A percentile compares a stretch with the other conserved stretches of the same genome.
Conservation (phyloP, 192 early-diverging fungal genomes). For the Dissophora globulifera region DNA sequence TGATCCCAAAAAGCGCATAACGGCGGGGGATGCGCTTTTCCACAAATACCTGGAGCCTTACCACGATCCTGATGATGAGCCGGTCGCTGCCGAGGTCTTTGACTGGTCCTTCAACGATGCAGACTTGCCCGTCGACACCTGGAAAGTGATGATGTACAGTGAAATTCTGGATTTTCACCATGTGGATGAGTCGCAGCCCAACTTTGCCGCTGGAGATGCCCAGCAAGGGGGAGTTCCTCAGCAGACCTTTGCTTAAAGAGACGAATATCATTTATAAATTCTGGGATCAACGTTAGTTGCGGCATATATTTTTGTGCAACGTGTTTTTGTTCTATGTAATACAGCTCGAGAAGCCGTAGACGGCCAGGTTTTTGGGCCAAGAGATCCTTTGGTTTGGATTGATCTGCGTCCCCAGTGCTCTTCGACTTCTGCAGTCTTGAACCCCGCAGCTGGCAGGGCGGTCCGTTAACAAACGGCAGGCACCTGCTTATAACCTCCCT, state of each 20-base stretch:
- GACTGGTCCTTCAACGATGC: conserved; percentile 97
- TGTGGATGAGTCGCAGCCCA: conserved; percentile 29
- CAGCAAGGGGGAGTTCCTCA: conserved; percentile 5
- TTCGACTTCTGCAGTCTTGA: no score
- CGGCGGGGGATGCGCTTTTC: conserved; percentile 83
- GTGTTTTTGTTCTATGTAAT: no score
- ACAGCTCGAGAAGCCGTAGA: no score
- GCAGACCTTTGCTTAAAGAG: background rate
- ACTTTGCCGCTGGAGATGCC: conserved; percentile 22
- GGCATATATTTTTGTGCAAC: no score
- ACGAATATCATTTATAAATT: no score
- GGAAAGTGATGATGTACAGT: conserved; percentile 92
- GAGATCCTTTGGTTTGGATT: no score
- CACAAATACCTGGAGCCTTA: conserved; percentile 93
- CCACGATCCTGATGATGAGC: conserved; percentile 92
- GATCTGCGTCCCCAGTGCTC: no score
- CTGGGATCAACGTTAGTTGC: no score
- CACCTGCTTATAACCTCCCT: no score
- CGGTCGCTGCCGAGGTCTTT: conserved; percentile 81
- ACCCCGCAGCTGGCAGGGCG: no score
- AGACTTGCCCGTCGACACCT: conserved; percentile 86
- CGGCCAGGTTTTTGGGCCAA: no score
- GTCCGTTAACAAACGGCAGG: no score
- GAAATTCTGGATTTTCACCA: conserved; percentile 73
- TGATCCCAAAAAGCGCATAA: conserved; percentile 92